phyloP scores from a whole-genome alignment of 2,329 filamentous ascomycete species.

The Aureobasidium musti region DNA sequence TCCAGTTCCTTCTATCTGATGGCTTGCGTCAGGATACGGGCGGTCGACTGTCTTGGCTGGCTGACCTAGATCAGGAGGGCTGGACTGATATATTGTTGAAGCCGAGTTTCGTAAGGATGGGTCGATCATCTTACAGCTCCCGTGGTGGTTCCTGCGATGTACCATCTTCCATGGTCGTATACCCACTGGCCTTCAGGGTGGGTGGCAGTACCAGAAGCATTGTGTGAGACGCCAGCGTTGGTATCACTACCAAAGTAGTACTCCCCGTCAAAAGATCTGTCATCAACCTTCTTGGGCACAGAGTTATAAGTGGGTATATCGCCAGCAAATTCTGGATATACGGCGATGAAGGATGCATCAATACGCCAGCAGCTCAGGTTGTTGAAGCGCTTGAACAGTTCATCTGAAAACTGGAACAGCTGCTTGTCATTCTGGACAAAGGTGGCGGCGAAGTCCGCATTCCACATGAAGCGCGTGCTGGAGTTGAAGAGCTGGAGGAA shows the following conservation, averaged over 20 bases:
- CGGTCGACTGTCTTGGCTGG: neutral
- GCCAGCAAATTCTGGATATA: conserved; percentile 25
- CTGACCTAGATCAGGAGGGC: neutral
- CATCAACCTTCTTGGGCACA: conserved; percentile 21
- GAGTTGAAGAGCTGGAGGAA: conserved; percentile 25
- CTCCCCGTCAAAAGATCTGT: neutral
- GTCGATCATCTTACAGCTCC: conserved; percentile 11
- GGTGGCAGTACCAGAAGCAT: neutral
- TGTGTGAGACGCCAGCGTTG: neutral
- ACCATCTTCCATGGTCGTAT: conserved; percentile 18
- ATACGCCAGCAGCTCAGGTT: conserved; percentile 28
- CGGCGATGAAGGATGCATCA: conserved; percentile 25
- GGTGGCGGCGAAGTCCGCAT: neutral
- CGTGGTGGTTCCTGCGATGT: conserved; percentile 6
- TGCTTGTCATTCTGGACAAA: conserved; percentile 20
- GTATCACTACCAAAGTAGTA: neutral
- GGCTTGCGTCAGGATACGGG: neutral
- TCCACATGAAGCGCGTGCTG: conserved; percentile 27
- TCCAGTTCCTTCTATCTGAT: neutral
- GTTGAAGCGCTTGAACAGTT: conserved; percentile 21
- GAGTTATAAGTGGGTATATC: conserved; percentile 28
- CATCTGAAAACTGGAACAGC: conserved; percentile 26
- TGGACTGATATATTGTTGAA: neutral
- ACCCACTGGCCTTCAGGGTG: conserved; percentile 5
- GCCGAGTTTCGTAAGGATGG: neutral